A percentile compares a stretch with the other conserved stretches of the same genome.
These are phyloP conservation scores for Heliophila coronopifolia DNA, from an alignment of 441 rosid genomes.

Conservation along the genomic window DNA sequence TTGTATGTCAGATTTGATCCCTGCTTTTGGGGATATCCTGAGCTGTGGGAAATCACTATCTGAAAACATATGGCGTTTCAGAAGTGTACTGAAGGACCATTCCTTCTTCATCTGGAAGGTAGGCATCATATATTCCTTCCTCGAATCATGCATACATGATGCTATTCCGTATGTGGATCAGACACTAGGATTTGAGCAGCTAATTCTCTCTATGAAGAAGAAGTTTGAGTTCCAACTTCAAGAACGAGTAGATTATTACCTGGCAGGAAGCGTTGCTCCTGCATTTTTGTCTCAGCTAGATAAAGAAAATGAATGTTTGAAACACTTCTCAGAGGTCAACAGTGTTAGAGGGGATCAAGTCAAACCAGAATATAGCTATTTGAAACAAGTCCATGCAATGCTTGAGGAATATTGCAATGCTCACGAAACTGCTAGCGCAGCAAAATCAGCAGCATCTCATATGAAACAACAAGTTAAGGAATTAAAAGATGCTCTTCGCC, in stretches of 20 bases:
- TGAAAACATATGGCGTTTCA: slow-evolving; percentile 71
- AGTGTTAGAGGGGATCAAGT: slow-evolving; percentile 41
- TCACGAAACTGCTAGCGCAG: slow-evolving; percentile 84
- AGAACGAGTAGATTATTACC: slow-evolving; percentile 57
- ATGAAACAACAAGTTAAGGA: slow-evolving; percentile 79
- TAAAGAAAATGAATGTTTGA: slow-evolving; percentile 56
- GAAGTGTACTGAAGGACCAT: slow-evolving; percentile 49
- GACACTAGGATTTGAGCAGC: slow-evolving; percentile 89
- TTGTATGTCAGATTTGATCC: slow-evolving; percentile 40
- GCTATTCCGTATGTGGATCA: slow-evolving; percentile 67
- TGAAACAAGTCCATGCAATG: slow-evolving; percentile 63
- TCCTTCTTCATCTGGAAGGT: slow-evolving; percentile 91
- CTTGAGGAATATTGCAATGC: slow-evolving; percentile 91
- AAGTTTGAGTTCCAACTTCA: slow-evolving; percentile 78
- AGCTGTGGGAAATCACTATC: slow-evolving; percentile 56
- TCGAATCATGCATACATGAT: slow-evolving; percentile 86
- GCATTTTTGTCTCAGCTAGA: slow-evolving; percentile 61
- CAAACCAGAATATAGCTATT: slow-evolving; percentile 44
- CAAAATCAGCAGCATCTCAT: slow-evolving; percentile 66
- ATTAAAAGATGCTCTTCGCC: slow-evolving; percentile 62
- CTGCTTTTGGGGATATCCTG: slow-evolving; percentile 46
- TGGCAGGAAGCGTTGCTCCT: slow-evolving; percentile 62
- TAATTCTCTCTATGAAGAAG: slow-evolving; percentile 65
- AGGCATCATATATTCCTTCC: slow-evolving; percentile 70
- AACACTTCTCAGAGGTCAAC: slow-evolving; percentile 41